phyloP scores from a whole-genome alignment of 1,139 yeast genomes.

The Saccharomyces hybrid region DNA sequence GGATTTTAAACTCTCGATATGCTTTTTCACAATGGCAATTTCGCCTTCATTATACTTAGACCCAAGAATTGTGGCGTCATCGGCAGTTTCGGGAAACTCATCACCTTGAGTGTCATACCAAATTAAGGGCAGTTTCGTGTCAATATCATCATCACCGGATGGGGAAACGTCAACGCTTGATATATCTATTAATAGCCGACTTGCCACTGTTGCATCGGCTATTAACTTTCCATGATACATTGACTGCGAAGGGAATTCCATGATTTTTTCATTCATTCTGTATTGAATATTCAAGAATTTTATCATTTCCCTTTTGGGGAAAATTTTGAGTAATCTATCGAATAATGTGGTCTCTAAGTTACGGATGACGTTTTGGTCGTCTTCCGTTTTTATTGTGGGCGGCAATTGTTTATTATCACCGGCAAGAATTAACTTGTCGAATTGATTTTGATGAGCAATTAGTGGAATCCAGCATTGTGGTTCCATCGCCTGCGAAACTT shows the following conservation, averaged over 20 bases:
- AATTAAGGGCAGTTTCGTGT: constrained; percentile 42
- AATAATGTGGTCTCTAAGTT: constrained; percentile 61
- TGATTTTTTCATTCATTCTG: constrained; percentile 73
- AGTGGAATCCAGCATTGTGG: constrained; percentile 97
- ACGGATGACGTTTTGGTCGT: constrained; percentile 29
- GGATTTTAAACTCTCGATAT: constrained; percentile 43
- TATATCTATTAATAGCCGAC: constrained; percentile 50
- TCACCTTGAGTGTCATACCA: constrained; percentile 98
- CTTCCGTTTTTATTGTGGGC: constrained; percentile 55
- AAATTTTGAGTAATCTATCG: constrained; percentile 57
- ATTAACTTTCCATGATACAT: constrained; percentile 56
- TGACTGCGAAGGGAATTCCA: constrained; percentile 67
- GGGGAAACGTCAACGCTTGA: constrained; percentile 37
- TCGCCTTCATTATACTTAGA: constrained; percentile 67
- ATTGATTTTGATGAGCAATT: constrained; percentile 47
- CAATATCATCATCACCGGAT: constrained; percentile 29
- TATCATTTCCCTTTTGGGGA: constrained; percentile 43
- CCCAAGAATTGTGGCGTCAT: constrained; percentile 29
- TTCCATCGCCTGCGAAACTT: constrained; percentile 88
- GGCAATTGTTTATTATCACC: constrained; percentile 89
- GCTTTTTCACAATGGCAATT: constrained; percentile 49
- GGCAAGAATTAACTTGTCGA: constrained; percentile 60
- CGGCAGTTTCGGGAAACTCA: constrained; percentile 55
- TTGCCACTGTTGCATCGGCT: constrained; percentile 56
- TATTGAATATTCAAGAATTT: constrained; percentile 68